Base-by-base conservation (phyloP, 352 stramenopile genomes). In the Globisporangium megalacanthum region DNA sequence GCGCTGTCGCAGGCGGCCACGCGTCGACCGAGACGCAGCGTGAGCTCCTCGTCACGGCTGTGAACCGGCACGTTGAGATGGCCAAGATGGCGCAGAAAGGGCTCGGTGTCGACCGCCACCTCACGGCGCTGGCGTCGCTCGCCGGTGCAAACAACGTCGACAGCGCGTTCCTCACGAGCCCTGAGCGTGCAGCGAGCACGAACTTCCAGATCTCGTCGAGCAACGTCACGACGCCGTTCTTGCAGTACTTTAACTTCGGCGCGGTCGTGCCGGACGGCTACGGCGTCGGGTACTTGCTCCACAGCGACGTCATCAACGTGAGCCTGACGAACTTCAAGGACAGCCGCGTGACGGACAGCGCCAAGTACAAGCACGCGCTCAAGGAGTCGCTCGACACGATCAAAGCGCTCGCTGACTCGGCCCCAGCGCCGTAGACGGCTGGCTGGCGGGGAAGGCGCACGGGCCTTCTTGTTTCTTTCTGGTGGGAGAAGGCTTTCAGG, bases 171-270 rank as follows among this genome's bases (percentile, higher is more conserved):
- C 70, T 97, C 60, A 60, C 64, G 42, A 92, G 83, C 37, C 82
- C 87, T 5, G 73, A 94, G 61, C 89, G 80, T 51, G 73, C 77
- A 0, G 69, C 76, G 49, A 95, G 77, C 64, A 88, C 84, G 13
- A 92, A 92, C 62, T 97, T 94, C 67, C 77, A 89, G 62, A 79
- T 97, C 58, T 96, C 86, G 39, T 96, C 90, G 33, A 97, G 87
- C 69, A 97, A 97, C 66, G 81, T 97, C 29, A 96, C 88, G 36
- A 81, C 63, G 58, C 90, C 88, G 9, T 95, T 94, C 67, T 62
- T 97, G 49, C 66, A 92, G 46, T 96, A 92, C 64, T 97, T 97
- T 37, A 83, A 74, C 51, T 97, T 97, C 68, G 90, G 90, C 25
- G 79, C 90, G 9, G 87, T 96, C 20, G 81, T 92, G 41, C 78